Evolutionary conservation across 108 stramenopile genomes (phyloP), one percentile per base, ranked within the genome.

Genomic region (Epithemia pelagica): DNA sequence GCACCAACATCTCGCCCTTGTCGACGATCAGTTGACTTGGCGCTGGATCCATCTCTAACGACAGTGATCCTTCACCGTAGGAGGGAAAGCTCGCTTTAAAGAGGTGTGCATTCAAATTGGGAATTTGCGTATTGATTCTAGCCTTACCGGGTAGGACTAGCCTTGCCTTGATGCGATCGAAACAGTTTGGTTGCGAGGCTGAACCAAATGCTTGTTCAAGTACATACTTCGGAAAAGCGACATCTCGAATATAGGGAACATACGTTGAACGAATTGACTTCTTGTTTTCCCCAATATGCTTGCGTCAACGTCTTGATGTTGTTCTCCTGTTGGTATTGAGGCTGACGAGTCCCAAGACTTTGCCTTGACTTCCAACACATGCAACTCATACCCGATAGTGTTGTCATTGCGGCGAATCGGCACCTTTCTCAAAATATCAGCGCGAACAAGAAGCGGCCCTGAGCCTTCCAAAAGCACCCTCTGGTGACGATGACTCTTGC

Each of bases 321-420:
- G n/a, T n/a, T n/a, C n/a, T n/a, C n/a, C n/a, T n/a, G n/a, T n/a
- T n/a, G n/a, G n/a, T n/a, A n/a, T n/a, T n/a, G n/a, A n/a, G n/a
- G n/a, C n/a, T n/a, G 74, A 58, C 21, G 74, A 71, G 54, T 82
- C 81, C 72, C 75, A 82, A 0, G 64, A 54, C 32, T 82, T 82
- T 33, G 74, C 56, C 64, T 82, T 82, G 37, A 76, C 72, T 76
- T 82, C 81, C 19, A 82, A 76, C 15, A 82, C 65, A 8, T 75
- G 64, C 0, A 82, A 65, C 59, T 78, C 75, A 10, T 56, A 56
- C n/a, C n/a, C n/a, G n/a, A n/a, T n/a, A n/a, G n/a, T n/a, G n/a
- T n/a, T n/a, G 10, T 46, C 15, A 15, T 46, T 5, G 15, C 15
- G 5, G 15, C 37, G 10, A 15, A 46, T 5, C 5, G 37, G 37